Percentiles rank a stretch among this genome's conserved stretches.
These are phyloP conservation scores for Friedmanniomyces simplex DNA, from an alignment of 495 filamentous ascomycete genomes.

Conservation along the genomic window DNA sequence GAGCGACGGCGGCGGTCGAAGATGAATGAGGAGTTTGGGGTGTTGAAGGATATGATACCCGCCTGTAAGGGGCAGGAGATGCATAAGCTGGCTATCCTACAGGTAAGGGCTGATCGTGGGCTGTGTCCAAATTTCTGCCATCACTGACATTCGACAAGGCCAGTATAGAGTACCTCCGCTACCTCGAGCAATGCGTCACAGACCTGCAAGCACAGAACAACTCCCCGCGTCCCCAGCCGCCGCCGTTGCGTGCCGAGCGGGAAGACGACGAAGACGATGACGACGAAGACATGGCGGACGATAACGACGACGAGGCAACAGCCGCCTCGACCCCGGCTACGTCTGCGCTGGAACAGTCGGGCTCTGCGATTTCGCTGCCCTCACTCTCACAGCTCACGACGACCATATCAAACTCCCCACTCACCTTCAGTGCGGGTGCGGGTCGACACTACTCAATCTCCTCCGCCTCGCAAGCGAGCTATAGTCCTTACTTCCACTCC, in stretches of 20 bases:
- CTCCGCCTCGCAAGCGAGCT: slow-evolving; percentile 33
- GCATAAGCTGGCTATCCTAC: slow-evolving; percentile 95
- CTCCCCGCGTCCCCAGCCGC: background rate
- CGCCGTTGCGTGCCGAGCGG: background rate
- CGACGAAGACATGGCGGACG: slow-evolving; percentile 27
- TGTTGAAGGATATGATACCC: slow-evolving; percentile 91
- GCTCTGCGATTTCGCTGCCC: slow-evolving; percentile 5
- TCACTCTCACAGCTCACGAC: slow-evolving; percentile 14
- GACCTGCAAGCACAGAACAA: slow-evolving; percentile 55
- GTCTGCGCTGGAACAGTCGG: slow-evolving; percentile 16
- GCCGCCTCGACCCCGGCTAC: slow-evolving; percentile 17
- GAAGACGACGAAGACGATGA: slow-evolving; percentile 27
- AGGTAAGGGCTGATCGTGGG: slow-evolving; percentile 43
- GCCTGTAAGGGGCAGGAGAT: slow-evolving; percentile 86
- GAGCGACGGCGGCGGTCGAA: slow-evolving; percentile 84
- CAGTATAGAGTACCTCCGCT: slow-evolving; percentile 92
- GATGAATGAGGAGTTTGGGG: slow-evolving; percentile 98
- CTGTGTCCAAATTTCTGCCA: background rate
- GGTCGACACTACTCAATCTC: slow-evolving; percentile 17
- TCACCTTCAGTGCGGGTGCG: slow-evolving; percentile 2
- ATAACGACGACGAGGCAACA: background rate
- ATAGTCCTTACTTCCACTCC: slow-evolving; percentile 69
- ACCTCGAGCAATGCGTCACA: slow-evolving; percentile 78
- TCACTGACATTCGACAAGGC: slow-evolving; percentile 44
- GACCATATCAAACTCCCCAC: slow-evolving; percentile 5